Evolutionary conservation across 345 rosid species (phyloP).

Genomic region (Boechera retrofracta): DNA sequence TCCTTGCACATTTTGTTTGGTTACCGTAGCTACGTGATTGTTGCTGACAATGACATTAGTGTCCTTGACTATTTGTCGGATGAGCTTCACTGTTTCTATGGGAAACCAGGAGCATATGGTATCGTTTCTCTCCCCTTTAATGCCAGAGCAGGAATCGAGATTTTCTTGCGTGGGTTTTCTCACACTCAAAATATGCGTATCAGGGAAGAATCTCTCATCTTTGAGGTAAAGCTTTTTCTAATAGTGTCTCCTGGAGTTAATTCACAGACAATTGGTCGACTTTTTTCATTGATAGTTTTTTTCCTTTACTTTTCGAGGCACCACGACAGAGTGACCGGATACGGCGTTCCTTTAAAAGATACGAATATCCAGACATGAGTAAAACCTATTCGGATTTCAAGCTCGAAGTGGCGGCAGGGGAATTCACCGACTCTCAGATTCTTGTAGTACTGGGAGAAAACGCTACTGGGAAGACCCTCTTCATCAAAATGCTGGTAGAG

Average conservation of each 20-base stretch:
- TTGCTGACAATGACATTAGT: slow-evolving; percentile 85
- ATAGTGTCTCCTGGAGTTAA: neutral
- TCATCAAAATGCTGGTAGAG: neutral
- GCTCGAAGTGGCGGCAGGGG: neutral
- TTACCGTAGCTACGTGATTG: slow-evolving; percentile 57
- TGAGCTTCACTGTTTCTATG: slow-evolving; percentile 80
- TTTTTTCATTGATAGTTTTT: neutral
- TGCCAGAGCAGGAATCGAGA: slow-evolving; percentile 78
- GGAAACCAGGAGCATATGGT: slow-evolving; percentile 87
- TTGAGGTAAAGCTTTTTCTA: neutral
- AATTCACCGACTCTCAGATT: neutral
- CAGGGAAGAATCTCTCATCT: neutral
- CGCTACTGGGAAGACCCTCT: neutral
- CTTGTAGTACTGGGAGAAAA: neutral
- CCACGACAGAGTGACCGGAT: too few species aligned
- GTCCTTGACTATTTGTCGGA: slow-evolving; percentile 85
- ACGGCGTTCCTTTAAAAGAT: too few species aligned
- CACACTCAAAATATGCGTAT: neutral
- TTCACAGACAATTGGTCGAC: neutral
- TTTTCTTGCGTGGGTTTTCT: slow-evolving; percentile 54
- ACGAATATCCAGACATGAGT: neutral
- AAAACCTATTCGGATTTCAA: neutral
- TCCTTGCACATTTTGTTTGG: slow-evolving; percentile 32
- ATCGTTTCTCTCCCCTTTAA: slow-evolving; percentile 80
- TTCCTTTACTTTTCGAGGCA: neutral